Evolutionary conservation across 495 filamentous ascomycete genomes (phyloP).

Genomic region (Monascus purpureus): DNA sequence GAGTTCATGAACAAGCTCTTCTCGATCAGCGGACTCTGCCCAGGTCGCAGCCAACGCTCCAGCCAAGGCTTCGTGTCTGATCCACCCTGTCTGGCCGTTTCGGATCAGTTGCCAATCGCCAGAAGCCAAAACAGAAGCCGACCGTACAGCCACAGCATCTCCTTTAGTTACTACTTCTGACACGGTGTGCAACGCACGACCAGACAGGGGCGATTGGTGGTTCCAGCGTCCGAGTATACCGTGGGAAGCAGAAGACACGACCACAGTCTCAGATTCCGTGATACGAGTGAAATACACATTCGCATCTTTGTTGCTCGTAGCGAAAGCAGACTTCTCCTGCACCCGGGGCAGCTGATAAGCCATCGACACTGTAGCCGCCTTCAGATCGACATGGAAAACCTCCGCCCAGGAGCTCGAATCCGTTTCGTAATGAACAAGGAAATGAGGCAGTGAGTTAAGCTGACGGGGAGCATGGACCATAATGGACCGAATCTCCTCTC

Average conservation of each 20-base stretch:
- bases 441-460: conserved; percentile 56
- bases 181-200: conserved; percentile 46
- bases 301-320: conserved; percentile 58
- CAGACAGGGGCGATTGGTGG: conserved; percentile 26
- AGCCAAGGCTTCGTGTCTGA: conserved; percentile 65
- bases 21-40: conserved; percentile 53
- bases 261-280: conserved; percentile 52
- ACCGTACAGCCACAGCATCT: conserved; percentile 58
- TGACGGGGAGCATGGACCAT: conserved; percentile 59
- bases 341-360: conserved; percentile 63
- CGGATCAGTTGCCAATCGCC: conserved; percentile 77
- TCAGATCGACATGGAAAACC: conserved; percentile 68
- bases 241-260: conserved; percentile 66
- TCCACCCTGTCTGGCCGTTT: conserved; percentile 71
- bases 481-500: conserved; percentile 50
- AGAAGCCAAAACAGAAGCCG: conserved; percentile 51
- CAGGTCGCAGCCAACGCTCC: conserved; percentile 63
- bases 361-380: conserved; percentile 48
- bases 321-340: conserved; percentile 57
- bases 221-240: conserved; percentile 62
- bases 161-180: conserved; percentile 68
- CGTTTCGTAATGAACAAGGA: conserved; percentile 74
- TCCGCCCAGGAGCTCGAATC: conserved; percentile 61
- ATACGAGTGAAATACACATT: conserved; percentile 82
- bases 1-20: conserved; percentile 64